Conservation (phyloP, 176 grass and related monocot genomes). For the Oryza meyeriana region DNA sequence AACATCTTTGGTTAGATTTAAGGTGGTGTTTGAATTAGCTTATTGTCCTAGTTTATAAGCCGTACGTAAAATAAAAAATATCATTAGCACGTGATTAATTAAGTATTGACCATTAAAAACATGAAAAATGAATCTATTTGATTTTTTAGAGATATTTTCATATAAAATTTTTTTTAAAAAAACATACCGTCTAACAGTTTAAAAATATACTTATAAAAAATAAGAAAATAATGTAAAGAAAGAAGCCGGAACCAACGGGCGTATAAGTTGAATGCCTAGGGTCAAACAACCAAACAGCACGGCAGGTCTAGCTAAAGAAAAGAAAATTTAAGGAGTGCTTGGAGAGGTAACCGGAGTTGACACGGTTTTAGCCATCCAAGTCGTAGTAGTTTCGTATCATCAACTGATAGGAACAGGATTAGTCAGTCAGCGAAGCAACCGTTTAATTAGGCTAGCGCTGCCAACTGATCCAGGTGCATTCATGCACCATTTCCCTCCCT, state of each 20-base stretch:
- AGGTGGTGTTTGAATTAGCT: too few species aligned
- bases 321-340: not conserved
- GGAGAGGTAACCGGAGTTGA: conserved; percentile 4
- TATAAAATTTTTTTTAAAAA: too few species aligned
- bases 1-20: not conserved
- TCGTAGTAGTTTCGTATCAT: conserved; percentile 5
- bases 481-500: not conserved
- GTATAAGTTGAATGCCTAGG: not conserved
- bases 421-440: not conserved
- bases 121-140: too few species aligned
- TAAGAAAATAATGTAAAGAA: too few species aligned
- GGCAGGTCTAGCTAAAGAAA: not conserved
- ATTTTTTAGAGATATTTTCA: too few species aligned
- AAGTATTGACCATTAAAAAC: too few species aligned
- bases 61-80: too few species aligned
- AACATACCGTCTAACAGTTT: too few species aligned
- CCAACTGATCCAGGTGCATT: not conserved
- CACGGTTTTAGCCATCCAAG: conserved; percentile 16
- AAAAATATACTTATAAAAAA: too few species aligned
- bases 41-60: too few species aligned
- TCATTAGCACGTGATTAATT: too few species aligned
- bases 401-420: not conserved
- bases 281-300: not conserved
- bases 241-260: too few species aligned
- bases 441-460: not conserved